These are phyloP conservation scores for Peribolospora baueri DNA, from an alignment of 768 basidiomycete genomes.

Conservation along the genomic window DNA sequence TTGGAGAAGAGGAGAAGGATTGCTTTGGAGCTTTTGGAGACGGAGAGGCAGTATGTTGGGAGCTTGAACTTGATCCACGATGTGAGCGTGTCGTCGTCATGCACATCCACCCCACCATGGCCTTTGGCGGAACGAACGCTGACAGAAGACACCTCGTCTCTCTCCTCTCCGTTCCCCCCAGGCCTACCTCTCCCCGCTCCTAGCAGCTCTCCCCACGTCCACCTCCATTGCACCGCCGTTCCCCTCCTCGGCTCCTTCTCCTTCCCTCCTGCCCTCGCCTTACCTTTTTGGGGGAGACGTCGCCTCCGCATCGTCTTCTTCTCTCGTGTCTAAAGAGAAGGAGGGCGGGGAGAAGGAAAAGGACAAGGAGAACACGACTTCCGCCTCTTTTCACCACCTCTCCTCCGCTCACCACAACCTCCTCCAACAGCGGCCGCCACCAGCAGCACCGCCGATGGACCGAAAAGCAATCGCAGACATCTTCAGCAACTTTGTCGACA, in stretches of 20 bases:
- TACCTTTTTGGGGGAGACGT: not conserved
- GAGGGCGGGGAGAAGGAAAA: too few species aligned
- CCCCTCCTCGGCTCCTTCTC: not conserved
- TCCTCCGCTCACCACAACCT: not conserved
- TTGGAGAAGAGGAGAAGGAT: constrained; percentile 7
- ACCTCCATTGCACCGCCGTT: not conserved
- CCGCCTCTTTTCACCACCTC: not conserved
- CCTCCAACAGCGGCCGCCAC: not conserved
- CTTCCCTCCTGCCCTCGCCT: not conserved
- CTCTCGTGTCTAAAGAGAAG: too few species aligned
- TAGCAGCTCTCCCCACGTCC: not conserved
- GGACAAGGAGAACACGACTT: not conserved
- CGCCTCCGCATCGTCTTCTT: not conserved
- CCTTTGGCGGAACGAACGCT: not conserved
- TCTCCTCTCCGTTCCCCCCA: not conserved
- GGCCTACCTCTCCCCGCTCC: constrained; percentile 9
- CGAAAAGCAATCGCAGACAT: constrained; percentile 9
- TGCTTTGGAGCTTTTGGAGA: constrained; percentile 10
- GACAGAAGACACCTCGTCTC: not conserved
- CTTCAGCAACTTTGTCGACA: constrained; percentile 13
- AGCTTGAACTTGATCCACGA: constrained; percentile 11
- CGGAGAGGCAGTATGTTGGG: constrained; percentile 10
- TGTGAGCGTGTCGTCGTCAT: not conserved
- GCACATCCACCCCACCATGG: too few species aligned
- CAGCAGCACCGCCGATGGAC: constrained; percentile 2